Conservation (phyloP, 176 grass and related monocot genomes). For the Triticum turgidum region DNA sequence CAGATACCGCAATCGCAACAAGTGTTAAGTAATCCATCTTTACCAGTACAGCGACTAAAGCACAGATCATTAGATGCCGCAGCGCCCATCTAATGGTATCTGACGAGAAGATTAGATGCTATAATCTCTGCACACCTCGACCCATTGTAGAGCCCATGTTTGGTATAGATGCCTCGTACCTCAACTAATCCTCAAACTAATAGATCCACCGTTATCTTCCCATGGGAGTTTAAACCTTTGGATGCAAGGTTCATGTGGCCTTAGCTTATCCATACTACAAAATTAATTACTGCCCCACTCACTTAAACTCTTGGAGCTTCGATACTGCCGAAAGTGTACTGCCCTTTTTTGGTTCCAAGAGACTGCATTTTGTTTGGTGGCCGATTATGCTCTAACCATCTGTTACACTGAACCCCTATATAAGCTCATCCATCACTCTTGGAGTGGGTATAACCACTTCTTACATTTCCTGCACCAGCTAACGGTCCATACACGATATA, state of each 20-base stretch:
- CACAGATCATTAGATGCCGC: neutral
- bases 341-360: neutral
- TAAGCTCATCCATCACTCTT: neutral
- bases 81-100: neutral
- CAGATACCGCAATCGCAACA: neutral
- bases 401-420: neutral
- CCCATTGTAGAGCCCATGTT: neutral
- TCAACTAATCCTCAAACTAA: neutral
- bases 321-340: slow-evolving; percentile 39
- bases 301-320: neutral
- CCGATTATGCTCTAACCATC: neutral
- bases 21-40: neutral
- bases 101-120: neutral
- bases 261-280: neutral
- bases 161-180: neutral
- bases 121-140: neutral
- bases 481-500: neutral
- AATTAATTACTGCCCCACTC: neutral
- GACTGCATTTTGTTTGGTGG: neutral
- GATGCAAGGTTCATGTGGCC: too few relatives aligned
- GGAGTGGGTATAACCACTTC: neutral
- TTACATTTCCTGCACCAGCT: neutral
- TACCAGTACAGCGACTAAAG: neutral
- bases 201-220: neutral
- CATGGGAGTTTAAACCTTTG: neutral